Percentiles rank a stretch among this genome's conserved stretches.
Conservation (phyloP, 1,284 basidiomycete species). For the Pseudozyma tsukubaensis region DNA sequence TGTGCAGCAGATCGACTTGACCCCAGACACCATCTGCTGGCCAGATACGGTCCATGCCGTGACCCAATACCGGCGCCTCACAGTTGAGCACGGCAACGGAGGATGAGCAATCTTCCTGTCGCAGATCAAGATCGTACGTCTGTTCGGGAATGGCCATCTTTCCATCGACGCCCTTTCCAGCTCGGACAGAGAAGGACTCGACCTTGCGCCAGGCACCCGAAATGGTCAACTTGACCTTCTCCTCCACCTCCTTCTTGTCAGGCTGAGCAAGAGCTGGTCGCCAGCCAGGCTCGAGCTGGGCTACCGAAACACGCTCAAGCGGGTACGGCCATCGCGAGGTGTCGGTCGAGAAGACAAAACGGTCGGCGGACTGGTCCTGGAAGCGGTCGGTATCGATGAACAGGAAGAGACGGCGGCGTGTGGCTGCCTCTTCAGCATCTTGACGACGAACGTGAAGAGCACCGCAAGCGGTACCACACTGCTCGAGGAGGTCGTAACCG, state of each 20-base stretch:
- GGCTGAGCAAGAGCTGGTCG: constrained; percentile 35
- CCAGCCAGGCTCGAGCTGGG: constrained; percentile 49
- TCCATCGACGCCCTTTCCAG: constrained; percentile 30
- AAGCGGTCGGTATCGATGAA: constrained; percentile 59
- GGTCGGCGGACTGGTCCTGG: constrained; percentile 46
- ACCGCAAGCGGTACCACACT: constrained; percentile 88
- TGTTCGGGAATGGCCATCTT: constrained; percentile 36
- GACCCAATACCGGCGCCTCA: constrained; percentile 34
- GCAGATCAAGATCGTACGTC: constrained; percentile 37
- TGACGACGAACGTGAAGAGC: constrained; percentile 80
- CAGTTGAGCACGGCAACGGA: constrained; percentile 47
- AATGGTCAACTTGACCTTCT: constrained; percentile 45
- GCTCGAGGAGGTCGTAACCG: constrained; percentile 80
- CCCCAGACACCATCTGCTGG: constrained; percentile 49
- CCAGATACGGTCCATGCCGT: constrained; percentile 50
- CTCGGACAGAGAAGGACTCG: constrained; percentile 21
- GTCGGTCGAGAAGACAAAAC: constrained; percentile 57
- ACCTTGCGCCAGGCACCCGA: constrained; percentile 44
- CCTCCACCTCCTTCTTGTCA: constrained; percentile 22
- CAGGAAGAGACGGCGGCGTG: constrained; percentile 61
- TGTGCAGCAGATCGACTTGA: constrained; percentile 56
- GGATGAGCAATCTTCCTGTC: constrained; percentile 37
- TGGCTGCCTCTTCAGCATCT: constrained; percentile 70
- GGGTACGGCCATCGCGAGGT: constrained; percentile 55
- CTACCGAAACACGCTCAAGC: constrained; percentile 47